Conservation (phyloP, 192 early-diverging fungal genomes). For the Gryganskiella cystojenkinii region DNA sequence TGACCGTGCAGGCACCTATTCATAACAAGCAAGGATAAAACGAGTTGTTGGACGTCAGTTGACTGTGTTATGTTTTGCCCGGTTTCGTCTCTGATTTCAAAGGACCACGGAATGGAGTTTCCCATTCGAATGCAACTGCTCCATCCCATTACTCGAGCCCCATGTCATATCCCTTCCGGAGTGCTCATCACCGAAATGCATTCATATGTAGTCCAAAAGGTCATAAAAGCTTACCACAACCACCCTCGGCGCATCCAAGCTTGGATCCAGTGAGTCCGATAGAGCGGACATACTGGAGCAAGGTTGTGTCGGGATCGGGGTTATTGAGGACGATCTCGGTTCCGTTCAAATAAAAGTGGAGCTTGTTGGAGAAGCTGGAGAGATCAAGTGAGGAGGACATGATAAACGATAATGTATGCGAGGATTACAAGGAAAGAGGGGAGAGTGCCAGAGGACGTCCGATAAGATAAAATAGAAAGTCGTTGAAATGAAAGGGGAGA, state of each 20-base stretch:
- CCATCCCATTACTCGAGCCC: too few relatives aligned
- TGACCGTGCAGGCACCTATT: constrained; percentile 81
- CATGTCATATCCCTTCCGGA: not conserved
- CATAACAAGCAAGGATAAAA: too few relatives aligned
- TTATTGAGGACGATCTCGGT: constrained; percentile 60
- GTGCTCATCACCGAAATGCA: too few relatives aligned
- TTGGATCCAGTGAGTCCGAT: constrained; percentile 78
- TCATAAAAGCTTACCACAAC: constrained; percentile 60
- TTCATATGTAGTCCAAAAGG: constrained; percentile 12
- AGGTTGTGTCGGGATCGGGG: constrained; percentile 71
- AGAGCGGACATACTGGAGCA: constrained; percentile 74
- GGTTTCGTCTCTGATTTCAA: too few relatives aligned
- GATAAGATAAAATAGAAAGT: not conserved
- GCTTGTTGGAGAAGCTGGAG: constrained; percentile 48
- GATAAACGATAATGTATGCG: not conserved
- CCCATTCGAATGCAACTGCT: too few relatives aligned
- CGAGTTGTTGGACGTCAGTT: too few relatives aligned
- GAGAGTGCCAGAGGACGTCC: not conserved
- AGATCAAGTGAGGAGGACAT: constrained; percentile 34
- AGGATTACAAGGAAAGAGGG: not conserved
- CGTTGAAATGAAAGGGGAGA: too few relatives aligned
- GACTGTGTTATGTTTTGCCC: too few relatives aligned
- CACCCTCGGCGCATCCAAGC: constrained; percentile 85
- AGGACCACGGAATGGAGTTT: too few relatives aligned
- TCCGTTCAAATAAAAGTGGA: constrained; percentile 73